phyloP scores from a whole-genome alignment of 805 yeast genomes.

The Candida maris region DNA sequence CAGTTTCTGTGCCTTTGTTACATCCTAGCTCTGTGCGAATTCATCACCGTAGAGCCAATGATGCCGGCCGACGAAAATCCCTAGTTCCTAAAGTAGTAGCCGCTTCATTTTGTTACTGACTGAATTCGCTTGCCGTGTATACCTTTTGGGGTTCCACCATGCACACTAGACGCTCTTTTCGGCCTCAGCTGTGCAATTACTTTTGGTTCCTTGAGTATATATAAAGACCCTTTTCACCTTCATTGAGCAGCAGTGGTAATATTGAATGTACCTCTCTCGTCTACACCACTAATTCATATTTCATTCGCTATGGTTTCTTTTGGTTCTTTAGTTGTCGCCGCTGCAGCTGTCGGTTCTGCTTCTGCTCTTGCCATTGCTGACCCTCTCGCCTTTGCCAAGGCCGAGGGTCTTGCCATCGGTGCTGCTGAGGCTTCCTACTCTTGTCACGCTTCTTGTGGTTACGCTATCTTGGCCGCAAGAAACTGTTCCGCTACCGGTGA shows the following conservation, averaged over 20 bases:
- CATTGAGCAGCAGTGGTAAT: too few species aligned
- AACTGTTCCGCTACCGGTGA: constrained; percentile 20
- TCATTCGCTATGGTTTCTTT: constrained; percentile 8
- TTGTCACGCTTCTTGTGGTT: constrained; percentile 37
- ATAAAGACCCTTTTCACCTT: too few species aligned
- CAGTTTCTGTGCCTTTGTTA: constrained; percentile 3
- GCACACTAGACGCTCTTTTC: not conserved
- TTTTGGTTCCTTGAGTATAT: too few species aligned
- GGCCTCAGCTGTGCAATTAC: too few species aligned
- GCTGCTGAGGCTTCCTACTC: constrained; percentile 30
- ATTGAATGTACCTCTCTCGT: too few species aligned
- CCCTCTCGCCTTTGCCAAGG: constrained; percentile 30
- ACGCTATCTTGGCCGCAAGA: constrained; percentile 30
- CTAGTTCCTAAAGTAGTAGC: too few species aligned
- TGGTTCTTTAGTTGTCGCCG: constrained; percentile 1
- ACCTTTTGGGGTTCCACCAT: not conserved
- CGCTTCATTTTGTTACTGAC: too few species aligned
- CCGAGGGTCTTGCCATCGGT: constrained; percentile 26
- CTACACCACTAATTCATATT: too few species aligned
- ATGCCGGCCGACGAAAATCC: too few species aligned
- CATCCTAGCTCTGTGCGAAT: too few species aligned
- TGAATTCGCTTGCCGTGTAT: too few species aligned
- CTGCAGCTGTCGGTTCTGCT: constrained; percentile 2
- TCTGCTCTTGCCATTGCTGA: constrained; percentile 8
- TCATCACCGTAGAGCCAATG: too few species aligned